These are phyloP conservation scores for Tuber melanosporum DNA, from an alignment of 495 filamentous ascomycete species.

Conservation along the genomic window DNA sequence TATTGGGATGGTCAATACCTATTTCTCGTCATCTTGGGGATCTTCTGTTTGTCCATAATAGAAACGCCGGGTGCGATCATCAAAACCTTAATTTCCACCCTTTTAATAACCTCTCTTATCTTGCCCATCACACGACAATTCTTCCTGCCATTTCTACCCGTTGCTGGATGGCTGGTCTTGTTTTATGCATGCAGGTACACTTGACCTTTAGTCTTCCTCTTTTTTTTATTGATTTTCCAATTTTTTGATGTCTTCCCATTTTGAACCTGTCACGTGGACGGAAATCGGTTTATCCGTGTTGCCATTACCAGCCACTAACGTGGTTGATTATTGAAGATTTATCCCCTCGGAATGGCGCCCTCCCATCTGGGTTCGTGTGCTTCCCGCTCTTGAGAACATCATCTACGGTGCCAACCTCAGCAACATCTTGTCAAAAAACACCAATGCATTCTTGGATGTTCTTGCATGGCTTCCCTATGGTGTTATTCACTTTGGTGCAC, in stretches of 20 bases:
- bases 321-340: conserved; percentile 53
- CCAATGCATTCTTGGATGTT: conserved; percentile 72
- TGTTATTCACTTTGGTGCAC: conserved; percentile 80
- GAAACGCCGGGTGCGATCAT: conserved; percentile 63
- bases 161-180: conserved; percentile 77
- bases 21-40: conserved; percentile 61
- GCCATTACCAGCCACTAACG: conserved; percentile 20
- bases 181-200: conserved; percentile 89
- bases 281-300: conserved; percentile 18
- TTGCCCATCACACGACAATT: conserved; percentile 85
- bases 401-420: conserved; percentile 92
- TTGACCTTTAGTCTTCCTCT: conserved; percentile 22
- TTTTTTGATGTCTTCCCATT: background rate
- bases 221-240: conserved; percentile 9
- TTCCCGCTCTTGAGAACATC: conserved; percentile 92
- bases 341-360: conserved; percentile 79
- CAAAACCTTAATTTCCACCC: conserved; percentile 63
- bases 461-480: conserved; percentile 94
- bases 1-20: conserved; percentile 83
- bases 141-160: conserved; percentile 79
- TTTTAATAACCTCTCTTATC: conserved; percentile 61
- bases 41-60: conserved; percentile 77
- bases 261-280: conserved; percentile 26
- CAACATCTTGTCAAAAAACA: conserved; percentile 88
- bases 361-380: conserved; percentile 89